Evolutionary conservation across 2,329 filamentous ascomycete species (phyloP).

Genomic region (Orbilia oligospora): DNA sequence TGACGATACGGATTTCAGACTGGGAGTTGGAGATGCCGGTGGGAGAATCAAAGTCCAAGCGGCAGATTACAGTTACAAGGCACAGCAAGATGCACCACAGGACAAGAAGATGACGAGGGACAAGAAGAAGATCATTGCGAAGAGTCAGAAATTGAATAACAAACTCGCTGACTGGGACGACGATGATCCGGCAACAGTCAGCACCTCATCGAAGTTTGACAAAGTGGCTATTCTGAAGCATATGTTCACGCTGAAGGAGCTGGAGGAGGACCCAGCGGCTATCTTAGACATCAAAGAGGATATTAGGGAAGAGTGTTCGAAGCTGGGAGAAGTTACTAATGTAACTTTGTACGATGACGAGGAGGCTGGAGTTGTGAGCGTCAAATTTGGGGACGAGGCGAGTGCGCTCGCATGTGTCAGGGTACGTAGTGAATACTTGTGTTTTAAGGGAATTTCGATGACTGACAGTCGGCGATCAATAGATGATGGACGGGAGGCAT

Average conservation of each 20-base stretch:
- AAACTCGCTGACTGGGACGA: slow-evolving; percentile 97
- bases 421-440: slow-evolving; percentile 48
- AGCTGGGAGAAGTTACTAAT: slow-evolving; percentile 89
- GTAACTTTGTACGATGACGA: slow-evolving; percentile 92
- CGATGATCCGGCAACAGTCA: slow-evolving; percentile 77
- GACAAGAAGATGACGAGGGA: slow-evolving; percentile 71
- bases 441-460: background rate
- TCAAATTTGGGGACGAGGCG: slow-evolving; percentile 81
- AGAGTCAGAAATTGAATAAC: slow-evolving; percentile 85
- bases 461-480: slow-evolving; percentile 17
- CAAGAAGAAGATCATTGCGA: slow-evolving; percentile 90
- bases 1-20: slow-evolving; percentile 85
- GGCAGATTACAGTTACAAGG: slow-evolving; percentile 91
- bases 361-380: slow-evolving; percentile 83
- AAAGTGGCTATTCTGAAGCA: slow-evolving; percentile 89
- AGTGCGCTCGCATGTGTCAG: slow-evolving; percentile 79
- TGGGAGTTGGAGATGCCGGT: slow-evolving; percentile 69
- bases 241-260: slow-evolving; percentile 90
- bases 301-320: slow-evolving; percentile 88
- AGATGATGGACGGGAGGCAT: slow-evolving; percentile 82
- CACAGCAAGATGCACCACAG: slow-evolving; percentile 67
- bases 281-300: slow-evolving; percentile 95
- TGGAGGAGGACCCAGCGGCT: slow-evolving; percentile 86
- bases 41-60: slow-evolving; percentile 84
- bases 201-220: slow-evolving; percentile 75